phyloP scores from a whole-genome alignment of 169 alveolate species.

The Cryptosporidium canis region DNA sequence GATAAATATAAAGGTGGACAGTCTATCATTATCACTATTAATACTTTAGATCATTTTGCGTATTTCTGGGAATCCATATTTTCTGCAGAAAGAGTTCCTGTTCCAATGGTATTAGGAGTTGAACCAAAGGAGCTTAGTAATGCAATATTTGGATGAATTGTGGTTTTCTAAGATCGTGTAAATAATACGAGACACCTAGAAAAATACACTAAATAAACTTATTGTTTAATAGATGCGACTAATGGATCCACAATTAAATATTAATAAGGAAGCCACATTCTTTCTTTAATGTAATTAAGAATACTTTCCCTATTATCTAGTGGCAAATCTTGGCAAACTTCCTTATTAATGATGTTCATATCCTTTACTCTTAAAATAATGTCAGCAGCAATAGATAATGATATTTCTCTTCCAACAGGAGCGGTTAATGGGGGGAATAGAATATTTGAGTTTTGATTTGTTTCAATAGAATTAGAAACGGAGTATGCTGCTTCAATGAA shows the following conservation, averaged over 20 bases:
- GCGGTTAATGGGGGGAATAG: slow-evolving; percentile 62
- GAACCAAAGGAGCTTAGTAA: slow-evolving; percentile 63
- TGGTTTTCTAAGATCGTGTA: not conserved
- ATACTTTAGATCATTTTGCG: slow-evolving; percentile 56
- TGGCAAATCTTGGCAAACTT: not conserved
- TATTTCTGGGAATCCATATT: slow-evolving; percentile 70
- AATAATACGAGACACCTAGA: not conserved
- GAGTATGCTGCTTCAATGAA: slow-evolving; percentile 72
- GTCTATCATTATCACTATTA: not conserved
- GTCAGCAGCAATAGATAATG: slow-evolving; percentile 59
- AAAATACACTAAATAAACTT: not conserved
- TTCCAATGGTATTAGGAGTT: slow-evolving; percentile 45
- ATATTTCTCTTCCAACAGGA: slow-evolving; percentile 36
- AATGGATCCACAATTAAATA: not conserved
- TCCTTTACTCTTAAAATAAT: slow-evolving; percentile 11
- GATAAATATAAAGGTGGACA: not conserved
- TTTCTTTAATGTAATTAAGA: slow-evolving; percentile 23
- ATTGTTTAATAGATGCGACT: not conserved
- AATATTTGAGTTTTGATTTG: not conserved
- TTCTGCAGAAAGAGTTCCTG: slow-evolving; percentile 52
- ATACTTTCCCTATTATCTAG: slow-evolving; percentile 19
- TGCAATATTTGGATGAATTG: slow-evolving; percentile 28
- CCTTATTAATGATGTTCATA: not conserved
- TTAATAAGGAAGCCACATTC: slow-evolving; percentile 56
- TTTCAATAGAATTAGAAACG: slow-evolving; percentile 5